Evolutionary conservation across 805 yeast species (phyloP), one percentile per base, ranked within the genome.

Genomic region (Candida verbasci): DNA sequence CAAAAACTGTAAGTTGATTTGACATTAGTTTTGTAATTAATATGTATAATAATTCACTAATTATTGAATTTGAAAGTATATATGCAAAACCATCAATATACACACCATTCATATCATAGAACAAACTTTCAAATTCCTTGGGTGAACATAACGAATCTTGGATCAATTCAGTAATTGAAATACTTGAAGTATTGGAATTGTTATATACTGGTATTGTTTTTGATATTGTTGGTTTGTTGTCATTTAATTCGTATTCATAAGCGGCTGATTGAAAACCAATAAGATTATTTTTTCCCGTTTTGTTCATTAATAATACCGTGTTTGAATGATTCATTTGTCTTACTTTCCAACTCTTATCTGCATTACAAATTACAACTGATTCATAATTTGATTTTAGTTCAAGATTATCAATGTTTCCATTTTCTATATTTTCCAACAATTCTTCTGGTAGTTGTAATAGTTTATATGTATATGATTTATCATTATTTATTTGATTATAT

Each of bases 261-360:
- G 58, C 43, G 5, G 55, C 39, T 40, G 37, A 51, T 9, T 55
- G 51, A 12, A 58, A 43, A 1, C 68, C 68, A 10, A 63, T 37
- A 20, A 63, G 31, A 10, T 37, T 21, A 5, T 37, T 21, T 3
- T 39, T 33, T 5, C 40, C 34, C 17, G 39, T 43, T 50, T 48
- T 38, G 29, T 52, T 55, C 53, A 76, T 52, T 16, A 88, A 42
- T 46, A 87, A 54, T n/a, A 85, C 80, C 4, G 91, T 74, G 55
- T 91, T 88, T 6, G 96, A 84, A 56, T 91, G 97, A 52, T 86
- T 86, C 65, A 84, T 81, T 49, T 83, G 89, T 35, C 86, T 69
- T 12, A 88, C 48, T 30, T 68, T 65, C 74, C 76, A 88, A 0
- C 95, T 83, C 34, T 66, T 56, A 20, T 59, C 45, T 3, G 59